phyloP scores from a whole-genome alignment of 2,329 filamentous ascomycete species.

The Aspergillus arachidicola region DNA sequence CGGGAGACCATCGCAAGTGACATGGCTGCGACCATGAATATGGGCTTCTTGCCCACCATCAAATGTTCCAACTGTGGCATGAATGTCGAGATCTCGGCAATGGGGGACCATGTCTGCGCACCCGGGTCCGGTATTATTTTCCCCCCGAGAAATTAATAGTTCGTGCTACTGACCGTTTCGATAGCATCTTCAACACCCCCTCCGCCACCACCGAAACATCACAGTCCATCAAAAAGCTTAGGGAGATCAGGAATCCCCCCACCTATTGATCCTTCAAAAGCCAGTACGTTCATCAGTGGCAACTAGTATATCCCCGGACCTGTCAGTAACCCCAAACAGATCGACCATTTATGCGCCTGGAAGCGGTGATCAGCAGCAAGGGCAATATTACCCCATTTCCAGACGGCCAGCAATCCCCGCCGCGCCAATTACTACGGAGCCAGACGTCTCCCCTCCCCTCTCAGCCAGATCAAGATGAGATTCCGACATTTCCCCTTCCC shows the following conservation, averaged over 20 bases:
- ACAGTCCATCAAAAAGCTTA: slow-evolving; percentile 25
- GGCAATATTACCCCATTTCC: slow-evolving; percentile 67
- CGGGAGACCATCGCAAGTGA: slow-evolving; percentile 48
- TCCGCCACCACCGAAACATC: slow-evolving; percentile 32
- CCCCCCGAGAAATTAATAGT: background rate
- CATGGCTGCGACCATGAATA: slow-evolving; percentile 51
- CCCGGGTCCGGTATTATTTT: slow-evolving; percentile 40
- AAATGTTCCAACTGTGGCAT: slow-evolving; percentile 81
- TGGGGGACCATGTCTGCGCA: slow-evolving; percentile 81
- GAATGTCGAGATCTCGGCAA: slow-evolving; percentile 79
- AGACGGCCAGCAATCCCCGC: slow-evolving; percentile 52
- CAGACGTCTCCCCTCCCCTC: slow-evolving; percentile 42
- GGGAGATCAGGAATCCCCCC: slow-evolving; percentile 53
- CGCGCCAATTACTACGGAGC: slow-evolving; percentile 39
- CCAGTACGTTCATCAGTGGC: slow-evolving; percentile 54
- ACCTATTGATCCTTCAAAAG: slow-evolving; percentile 59
- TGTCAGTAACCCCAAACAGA: slow-evolving; percentile 31
- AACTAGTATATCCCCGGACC: background rate
- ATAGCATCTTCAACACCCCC: slow-evolving; percentile 23
- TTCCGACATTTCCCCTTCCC: slow-evolving; percentile 55
- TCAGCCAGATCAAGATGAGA: slow-evolving; percentile 50
- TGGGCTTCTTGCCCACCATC: slow-evolving; percentile 76
- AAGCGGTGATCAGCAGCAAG: slow-evolving; percentile 56
- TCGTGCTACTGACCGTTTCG: background rate
- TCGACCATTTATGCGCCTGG: slow-evolving; percentile 48